Evolutionary conservation across 345 rosid genomes (phyloP).

Genomic region (Euphorbia tirucalli): DNA sequence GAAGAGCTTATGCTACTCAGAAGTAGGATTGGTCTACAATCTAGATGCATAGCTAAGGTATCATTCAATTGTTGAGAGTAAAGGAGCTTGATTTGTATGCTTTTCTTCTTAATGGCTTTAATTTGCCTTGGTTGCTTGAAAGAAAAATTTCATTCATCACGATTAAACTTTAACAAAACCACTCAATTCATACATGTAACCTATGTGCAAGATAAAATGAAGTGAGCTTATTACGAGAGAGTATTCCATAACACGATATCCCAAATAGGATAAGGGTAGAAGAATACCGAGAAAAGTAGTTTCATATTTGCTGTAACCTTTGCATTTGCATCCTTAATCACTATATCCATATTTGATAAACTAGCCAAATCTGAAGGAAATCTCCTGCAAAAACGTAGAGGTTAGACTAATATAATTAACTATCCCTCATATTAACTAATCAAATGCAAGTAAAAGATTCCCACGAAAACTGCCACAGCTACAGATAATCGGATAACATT

Average conservation of each 20-base stretch:
- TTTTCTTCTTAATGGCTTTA: neutral
- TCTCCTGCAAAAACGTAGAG: constrained; percentile 50
- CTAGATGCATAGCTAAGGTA: neutral
- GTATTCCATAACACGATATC: neutral
- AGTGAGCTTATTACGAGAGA: neutral
- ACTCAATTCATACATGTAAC: neutral
- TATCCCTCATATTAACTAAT: constrained; percentile 1
- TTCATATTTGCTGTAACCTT: constrained; percentile 61
- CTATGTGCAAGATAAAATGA: neutral
- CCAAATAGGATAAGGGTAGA: neutral
- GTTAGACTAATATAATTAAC: constrained; percentile 12
- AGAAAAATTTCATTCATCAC: neutral
- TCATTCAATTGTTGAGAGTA: neutral
- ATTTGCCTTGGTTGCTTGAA: neutral
- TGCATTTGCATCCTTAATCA: constrained; percentile 63
- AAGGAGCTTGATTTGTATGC: neutral
- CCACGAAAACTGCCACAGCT: neutral
- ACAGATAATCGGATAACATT: neutral
- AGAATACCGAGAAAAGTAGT: constrained; percentile 60
- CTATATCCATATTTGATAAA: constrained; percentile 65
- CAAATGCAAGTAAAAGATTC: neutral
- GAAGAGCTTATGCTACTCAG: neutral
- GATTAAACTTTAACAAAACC: neutral
- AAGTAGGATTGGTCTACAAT: neutral
- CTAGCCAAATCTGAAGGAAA: constrained; percentile 71